A percentile compares a stretch with the other conserved stretches of the same genome.
Evolutionary conservation across 768 basidiomycete genomes (phyloP).

Genomic region (Tephrocybe sp.): DNA sequence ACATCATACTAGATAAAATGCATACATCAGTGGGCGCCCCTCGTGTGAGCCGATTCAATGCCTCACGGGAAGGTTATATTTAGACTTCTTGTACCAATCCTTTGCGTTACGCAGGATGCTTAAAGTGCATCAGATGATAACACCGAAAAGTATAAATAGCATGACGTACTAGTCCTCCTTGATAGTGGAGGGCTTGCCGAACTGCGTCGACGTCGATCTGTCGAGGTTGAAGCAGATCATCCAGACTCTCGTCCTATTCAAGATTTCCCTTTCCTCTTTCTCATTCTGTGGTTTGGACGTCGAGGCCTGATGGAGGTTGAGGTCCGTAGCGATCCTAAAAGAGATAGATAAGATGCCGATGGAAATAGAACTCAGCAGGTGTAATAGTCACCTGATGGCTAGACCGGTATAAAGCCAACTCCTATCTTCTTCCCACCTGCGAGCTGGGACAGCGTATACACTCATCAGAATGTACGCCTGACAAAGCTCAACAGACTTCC

Average conservation of each 20-base stretch:
- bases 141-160: too few relatives aligned
- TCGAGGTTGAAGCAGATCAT: slow-evolving; percentile 90
- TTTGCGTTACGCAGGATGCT: slow-evolving; percentile 70
- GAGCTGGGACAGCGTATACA: slow-evolving; percentile 76
- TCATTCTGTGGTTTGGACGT: slow-evolving; percentile 65
- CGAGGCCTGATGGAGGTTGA: slow-evolving; percentile 77
- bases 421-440: slow-evolving; percentile 87
- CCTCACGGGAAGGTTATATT: slow-evolving; percentile 57
- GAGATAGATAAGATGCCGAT: slow-evolving; percentile 1
- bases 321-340: slow-evolving; percentile 78
- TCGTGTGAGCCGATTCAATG: not conserved
- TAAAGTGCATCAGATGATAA: too few relatives aligned
- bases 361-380: not conserved
- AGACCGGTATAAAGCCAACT: slow-evolving; percentile 90
- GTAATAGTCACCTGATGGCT: slow-evolving; percentile 61
- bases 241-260: slow-evolving; percentile 88
- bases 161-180: slow-evolving; percentile 81
- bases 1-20: slow-evolving; percentile 57
- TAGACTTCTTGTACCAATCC: slow-evolving; percentile 75
- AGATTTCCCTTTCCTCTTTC: slow-evolving; percentile 75
- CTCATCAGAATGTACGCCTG: slow-evolving; percentile 93
- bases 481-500: slow-evolving; percentile 85
- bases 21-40: not conserved
- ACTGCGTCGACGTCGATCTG: slow-evolving; percentile 83
- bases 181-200: slow-evolving; percentile 88